Percentiles rank a stretch among this genome's conserved stretches.
Conservation (phyloP, 495 filamentous ascomycete species). For the Daldinia loculata region DNA sequence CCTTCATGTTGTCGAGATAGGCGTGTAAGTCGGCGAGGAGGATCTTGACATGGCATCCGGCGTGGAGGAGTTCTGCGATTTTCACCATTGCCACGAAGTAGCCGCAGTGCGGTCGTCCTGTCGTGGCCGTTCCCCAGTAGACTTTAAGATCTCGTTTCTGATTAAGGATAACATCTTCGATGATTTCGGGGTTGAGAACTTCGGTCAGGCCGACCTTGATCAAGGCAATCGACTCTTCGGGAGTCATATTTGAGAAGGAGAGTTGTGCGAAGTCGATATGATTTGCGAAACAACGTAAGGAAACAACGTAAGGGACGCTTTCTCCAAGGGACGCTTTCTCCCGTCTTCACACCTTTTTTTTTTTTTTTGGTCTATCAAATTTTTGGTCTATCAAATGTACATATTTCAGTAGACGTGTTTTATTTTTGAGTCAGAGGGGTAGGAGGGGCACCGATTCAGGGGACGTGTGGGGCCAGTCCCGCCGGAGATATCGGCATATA, state of each 20-base stretch:
- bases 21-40: constrained; percentile 85
- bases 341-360: constrained; percentile 6
- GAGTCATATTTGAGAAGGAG: constrained; percentile 27
- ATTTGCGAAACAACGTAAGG: not conserved
- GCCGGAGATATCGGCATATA: constrained; percentile 38
- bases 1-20: constrained; percentile 85
- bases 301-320: too few relatives aligned
- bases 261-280: not conserved
- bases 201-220: constrained; percentile 86
- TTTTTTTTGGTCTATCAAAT: not conserved
- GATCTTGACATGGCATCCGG: constrained; percentile 82
- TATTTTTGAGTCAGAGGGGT: constrained; percentile 42
- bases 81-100: constrained; percentile 90
- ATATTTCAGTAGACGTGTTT: constrained; percentile 21
- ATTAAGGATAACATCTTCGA: constrained; percentile 73
- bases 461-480: constrained; percentile 23
- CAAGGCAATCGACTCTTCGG: constrained; percentile 64
- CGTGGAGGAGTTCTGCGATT: constrained; percentile 85
- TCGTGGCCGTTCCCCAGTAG: constrained; percentile 93
- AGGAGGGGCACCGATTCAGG: constrained; percentile 36
- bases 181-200: constrained; percentile 84
- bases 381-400: not conserved
- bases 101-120: constrained; percentile 79
- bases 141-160: constrained; percentile 75
- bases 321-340: not conserved